Evolutionary conservation across 2,329 filamentous ascomycete species (phyloP).

Genomic region (Fonsecaea multimorphosa): DNA sequence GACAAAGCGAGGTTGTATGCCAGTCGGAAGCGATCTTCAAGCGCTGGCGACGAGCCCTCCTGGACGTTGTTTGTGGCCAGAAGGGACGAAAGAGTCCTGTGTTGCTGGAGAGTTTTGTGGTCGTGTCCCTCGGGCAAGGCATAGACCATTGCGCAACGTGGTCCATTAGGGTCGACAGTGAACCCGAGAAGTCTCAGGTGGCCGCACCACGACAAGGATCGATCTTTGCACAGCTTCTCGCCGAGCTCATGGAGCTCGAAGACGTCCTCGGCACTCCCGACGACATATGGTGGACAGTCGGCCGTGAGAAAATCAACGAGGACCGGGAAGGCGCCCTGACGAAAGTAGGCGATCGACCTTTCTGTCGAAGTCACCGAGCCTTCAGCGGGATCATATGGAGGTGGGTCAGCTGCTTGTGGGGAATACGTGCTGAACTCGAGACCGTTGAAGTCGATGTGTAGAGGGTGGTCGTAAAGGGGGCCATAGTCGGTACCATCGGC

Average conservation of each 20-base stretch:
- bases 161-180: constrained; percentile 36
- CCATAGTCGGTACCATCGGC: constrained; percentile 28
- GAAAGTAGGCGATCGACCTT: constrained; percentile 36
- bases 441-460: constrained; percentile 38
- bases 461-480: constrained; percentile 35
- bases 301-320: constrained; percentile 37
- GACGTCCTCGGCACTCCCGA: constrained; percentile 37
- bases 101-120: constrained; percentile 33
- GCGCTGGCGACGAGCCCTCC: constrained; percentile 49
- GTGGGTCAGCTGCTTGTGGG: constrained; percentile 34
- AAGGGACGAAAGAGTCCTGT: constrained; percentile 36
- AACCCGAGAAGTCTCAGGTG: constrained; percentile 52
- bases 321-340: constrained; percentile 31
- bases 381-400: constrained; percentile 38
- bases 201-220: constrained; percentile 37
- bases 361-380: constrained; percentile 28
- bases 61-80: constrained; percentile 42
- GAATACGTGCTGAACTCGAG: constrained; percentile 34
- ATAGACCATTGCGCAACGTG: constrained; percentile 39
- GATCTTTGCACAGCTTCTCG: constrained; percentile 32
- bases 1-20: constrained; percentile 65
- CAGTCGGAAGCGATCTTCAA: constrained; percentile 67
- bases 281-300: constrained; percentile 33
- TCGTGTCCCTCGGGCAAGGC: constrained; percentile 37
- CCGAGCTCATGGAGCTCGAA: constrained; percentile 37